Evolutionary conservation across 2,329 filamentous ascomycete species (phyloP).

Genomic region (Dactylellina haptotyla): DNA sequence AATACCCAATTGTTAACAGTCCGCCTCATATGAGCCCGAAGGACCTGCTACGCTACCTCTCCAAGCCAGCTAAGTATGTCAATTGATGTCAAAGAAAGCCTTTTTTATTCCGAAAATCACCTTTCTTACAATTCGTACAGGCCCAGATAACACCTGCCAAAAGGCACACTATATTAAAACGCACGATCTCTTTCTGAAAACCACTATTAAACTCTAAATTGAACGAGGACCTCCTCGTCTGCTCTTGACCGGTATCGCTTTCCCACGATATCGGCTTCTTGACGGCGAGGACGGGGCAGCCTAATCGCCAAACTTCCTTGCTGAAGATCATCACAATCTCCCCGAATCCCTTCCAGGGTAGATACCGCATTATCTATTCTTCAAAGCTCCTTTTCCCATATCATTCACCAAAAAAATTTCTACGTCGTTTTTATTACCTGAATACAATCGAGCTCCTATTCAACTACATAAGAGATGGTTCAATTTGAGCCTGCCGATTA

Average conservation of each 20-base stretch:
- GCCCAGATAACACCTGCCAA: conserved; percentile 71
- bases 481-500: conserved; percentile 61
- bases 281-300: conserved; percentile 67
- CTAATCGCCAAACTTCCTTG: conserved; percentile 80
- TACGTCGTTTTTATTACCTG: background rate
- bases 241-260: conserved; percentile 79
- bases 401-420: conserved; percentile 5
- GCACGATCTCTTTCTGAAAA: conserved; percentile 62
- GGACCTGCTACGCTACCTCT: conserved; percentile 91
- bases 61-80: conserved; percentile 90
- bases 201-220: conserved; percentile 64
- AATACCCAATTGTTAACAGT: conserved; percentile 39
- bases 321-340: conserved; percentile 82
- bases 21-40: conserved; percentile 84
- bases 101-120: conserved; percentile 6
- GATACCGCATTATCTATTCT: conserved; percentile 57
- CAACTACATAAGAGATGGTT: conserved; percentile 37
- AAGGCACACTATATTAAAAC: conserved; percentile 53
- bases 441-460: conserved; percentile 10
- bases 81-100: conserved; percentile 3
- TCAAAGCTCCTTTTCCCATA: conserved; percentile 3
- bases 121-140: conserved; percentile 60
- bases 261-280: conserved; percentile 80
- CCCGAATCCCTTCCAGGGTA: conserved; percentile 65
- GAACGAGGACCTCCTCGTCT: conserved; percentile 70